Evolutionary conservation across 805 yeast genomes (phyloP), one percentile per base, ranked within the genome.

Genomic region (Kodamaea laetipori): DNA sequence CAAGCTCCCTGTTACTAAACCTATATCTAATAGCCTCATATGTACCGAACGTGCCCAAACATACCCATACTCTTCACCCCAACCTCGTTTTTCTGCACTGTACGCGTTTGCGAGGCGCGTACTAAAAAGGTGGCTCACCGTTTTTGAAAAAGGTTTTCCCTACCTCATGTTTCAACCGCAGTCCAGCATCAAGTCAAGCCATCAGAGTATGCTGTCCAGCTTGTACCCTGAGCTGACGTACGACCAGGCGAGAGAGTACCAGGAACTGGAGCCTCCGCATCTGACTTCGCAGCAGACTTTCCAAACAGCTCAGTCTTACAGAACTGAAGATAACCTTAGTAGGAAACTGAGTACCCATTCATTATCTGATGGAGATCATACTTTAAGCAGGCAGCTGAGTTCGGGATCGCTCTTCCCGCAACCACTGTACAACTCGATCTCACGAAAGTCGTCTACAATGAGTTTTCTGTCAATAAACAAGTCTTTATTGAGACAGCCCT

Each of bases 391-490:
- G 13, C 17, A 33, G 17, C 37, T 39, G 37, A 31, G 31, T 18
- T 10, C 34, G 34, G 18, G 23, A 8, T 31, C 39, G 16, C 18
- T 25, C 24, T 41, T 35, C 36, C 25, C 38, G 5, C 45, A 30
- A 18, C 45, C 45, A 2, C 41, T 25, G 11, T 36, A 37, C 23
- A 13, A 17, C 17, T 3, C 23, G 18, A 19, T 42, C 12, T 25
- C 41, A 21, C 28, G 41, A 10, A 42, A 37, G 32, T 30, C 41
- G 12, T 42, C 45, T 26, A 50, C 55, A 13, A 66, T 63, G 6
- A 66, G 71, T 43, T 63, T 67, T 47, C 52, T 63, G 2, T 61
- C 70, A 23, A 66, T 67, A 32, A 65, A 66, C 48, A 52, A 60
- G 15, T 63, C 69, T 17, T 47, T 67, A 4, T 47, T 67, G 25